Conservation (phyloP, 106 monocot genomes). For the Platanthera zijinensis region DNA sequence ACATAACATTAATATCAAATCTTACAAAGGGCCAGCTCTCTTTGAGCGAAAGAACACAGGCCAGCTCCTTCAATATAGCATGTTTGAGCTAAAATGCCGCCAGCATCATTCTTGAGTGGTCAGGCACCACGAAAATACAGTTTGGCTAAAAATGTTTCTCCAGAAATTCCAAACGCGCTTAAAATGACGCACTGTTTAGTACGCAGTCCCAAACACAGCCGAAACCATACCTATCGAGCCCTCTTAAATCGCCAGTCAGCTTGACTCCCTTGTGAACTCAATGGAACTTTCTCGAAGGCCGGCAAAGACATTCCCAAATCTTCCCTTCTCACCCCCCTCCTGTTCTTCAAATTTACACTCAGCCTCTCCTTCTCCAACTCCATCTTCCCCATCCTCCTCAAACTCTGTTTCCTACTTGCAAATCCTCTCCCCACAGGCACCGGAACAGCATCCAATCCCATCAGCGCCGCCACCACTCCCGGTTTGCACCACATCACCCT, state of each 20-base stretch:
- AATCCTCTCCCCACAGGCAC: conserved; percentile 35
- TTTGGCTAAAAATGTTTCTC: too few relatives aligned
- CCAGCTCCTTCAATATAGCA: too few relatives aligned
- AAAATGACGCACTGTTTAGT: too few relatives aligned
- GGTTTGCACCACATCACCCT: conserved; percentile 91
- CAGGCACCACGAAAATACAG: too few relatives aligned
- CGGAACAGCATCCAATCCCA: conserved; percentile 82
- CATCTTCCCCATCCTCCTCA: conserved; percentile 36
- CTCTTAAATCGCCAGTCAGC: conserved; percentile 23
- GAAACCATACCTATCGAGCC: conserved; percentile 5
- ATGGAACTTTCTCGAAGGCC: conserved; percentile 13
- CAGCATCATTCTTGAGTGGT: too few relatives aligned
- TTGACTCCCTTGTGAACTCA: conserved; percentile 6
- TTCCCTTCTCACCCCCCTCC: conserved; percentile 12
- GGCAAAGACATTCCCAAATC: conserved; percentile 5
- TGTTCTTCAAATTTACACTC: conserved; percentile 27
- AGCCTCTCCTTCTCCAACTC: conserved; percentile 51
- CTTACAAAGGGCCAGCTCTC: too few relatives aligned
- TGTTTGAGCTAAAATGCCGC: too few relatives aligned
- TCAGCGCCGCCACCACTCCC: conserved; percentile 73
- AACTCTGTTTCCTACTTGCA: conserved; percentile 23
- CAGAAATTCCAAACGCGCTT: too few relatives aligned
- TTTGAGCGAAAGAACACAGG: too few relatives aligned
- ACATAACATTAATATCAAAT: too few relatives aligned
- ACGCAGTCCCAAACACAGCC: too few relatives aligned